Percentiles rank a stretch among this genome's conserved stretches.
Conservation (phyloP, 1,284 basidiomycete species). For the Xerocomus amazonicus region DNA sequence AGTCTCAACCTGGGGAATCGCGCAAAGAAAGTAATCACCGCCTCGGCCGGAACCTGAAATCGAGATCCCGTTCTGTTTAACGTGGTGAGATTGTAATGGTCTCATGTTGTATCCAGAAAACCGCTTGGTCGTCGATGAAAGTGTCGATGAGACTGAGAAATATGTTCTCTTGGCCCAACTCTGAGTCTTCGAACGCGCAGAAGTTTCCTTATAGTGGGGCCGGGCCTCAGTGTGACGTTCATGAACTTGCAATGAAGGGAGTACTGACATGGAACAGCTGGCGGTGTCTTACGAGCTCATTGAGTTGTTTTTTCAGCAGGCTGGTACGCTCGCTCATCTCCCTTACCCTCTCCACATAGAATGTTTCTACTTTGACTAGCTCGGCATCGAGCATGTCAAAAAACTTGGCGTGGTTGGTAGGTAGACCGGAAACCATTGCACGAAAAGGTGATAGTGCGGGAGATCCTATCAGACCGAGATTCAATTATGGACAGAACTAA, state of each 20-base stretch:
- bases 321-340: constrained; percentile 58
- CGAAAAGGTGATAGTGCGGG: constrained; percentile 39
- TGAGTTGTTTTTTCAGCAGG: constrained; percentile 65
- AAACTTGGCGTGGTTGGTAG: constrained; percentile 64
- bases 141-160: constrained; percentile 3
- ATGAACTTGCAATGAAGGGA: not conserved
- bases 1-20: not conserved
- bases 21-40: constrained; percentile 5
- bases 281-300: constrained; percentile 71
- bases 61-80: not conserved
- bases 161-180: constrained; percentile 16
- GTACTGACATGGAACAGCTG: constrained; percentile 58
- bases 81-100: not conserved
- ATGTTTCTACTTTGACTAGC: constrained; percentile 79
- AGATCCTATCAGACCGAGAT: constrained; percentile 3
- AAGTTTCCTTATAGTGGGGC: constrained; percentile 19
- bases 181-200: not conserved
- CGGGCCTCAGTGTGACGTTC: not conserved
- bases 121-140: constrained; percentile 9
- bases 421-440: constrained; percentile 50
- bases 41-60: constrained; percentile 2
- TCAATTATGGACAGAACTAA: not conserved
- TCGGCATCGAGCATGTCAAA: constrained; percentile 73
- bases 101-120: not conserved
- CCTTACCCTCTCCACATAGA: constrained; percentile 73